phyloP scores from a whole-genome alignment of 352 stramenopile genomes.

The Globisporangium alternatum region DNA sequence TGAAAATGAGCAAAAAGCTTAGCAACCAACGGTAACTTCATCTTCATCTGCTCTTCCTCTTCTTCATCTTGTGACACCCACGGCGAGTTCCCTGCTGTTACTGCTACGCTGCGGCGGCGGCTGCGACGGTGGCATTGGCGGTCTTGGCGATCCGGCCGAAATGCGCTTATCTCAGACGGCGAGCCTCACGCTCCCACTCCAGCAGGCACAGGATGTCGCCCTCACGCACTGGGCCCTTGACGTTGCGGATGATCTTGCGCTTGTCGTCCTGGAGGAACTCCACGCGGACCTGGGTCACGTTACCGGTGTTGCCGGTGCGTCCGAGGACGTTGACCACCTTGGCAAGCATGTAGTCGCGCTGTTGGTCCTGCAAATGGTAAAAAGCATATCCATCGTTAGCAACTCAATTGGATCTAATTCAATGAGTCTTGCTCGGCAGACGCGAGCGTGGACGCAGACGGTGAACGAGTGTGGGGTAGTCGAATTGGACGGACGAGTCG shows the following conservation, averaged over 20 bases:
- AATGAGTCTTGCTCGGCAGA: too few relatives aligned
- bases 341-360: slow-evolving; percentile 95
- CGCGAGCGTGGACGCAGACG: too few relatives aligned
- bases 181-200: slow-evolving; percentile 99
- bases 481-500: too few relatives aligned
- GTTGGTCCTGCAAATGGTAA: slow-evolving; percentile 42
- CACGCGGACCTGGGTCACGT: slow-evolving; percentile 99
- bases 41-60: slow-evolving; percentile 8
- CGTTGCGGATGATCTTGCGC: slow-evolving; percentile 99
- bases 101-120: slow-evolving; percentile 3
- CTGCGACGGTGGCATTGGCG: not conserved
- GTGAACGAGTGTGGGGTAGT: too few relatives aligned
- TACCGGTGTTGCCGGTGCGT: slow-evolving; percentile 99
- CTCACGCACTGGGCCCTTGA: slow-evolving; percentile 98
- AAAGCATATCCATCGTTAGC: slow-evolving; percentile 10
- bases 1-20: slow-evolving; percentile 3
- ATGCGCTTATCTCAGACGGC: slow-evolving; percentile 95
- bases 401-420: not conserved
- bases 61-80: slow-evolving; percentile 9
- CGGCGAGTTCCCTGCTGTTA: slow-evolving; percentile 11
- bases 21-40: not conserved
- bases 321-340: slow-evolving; percentile 99
- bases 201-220: slow-evolving; percentile 99
- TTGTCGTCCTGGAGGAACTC: slow-evolving; percentile 99
- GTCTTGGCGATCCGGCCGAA: not conserved